phyloP scores from a whole-genome alignment of 805 yeast species.

The Barnettozyma wickerhamii region DNA sequence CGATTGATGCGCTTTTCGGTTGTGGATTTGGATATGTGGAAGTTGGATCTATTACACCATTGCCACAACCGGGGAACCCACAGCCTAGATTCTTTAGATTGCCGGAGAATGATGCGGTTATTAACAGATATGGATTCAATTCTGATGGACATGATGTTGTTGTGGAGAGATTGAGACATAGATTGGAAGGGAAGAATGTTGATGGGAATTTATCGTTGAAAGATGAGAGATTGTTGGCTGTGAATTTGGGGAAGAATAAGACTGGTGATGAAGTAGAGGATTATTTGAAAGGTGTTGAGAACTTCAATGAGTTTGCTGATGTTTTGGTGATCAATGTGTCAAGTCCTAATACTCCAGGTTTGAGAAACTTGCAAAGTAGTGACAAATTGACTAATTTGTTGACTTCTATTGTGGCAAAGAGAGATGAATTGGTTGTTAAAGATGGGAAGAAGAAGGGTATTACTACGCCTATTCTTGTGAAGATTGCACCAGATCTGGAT shows the following conservation, averaged over 20 bases:
- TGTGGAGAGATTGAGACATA: conserved; percentile 56
- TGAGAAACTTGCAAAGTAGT: conserved; percentile 81
- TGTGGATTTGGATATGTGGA: conserved; percentile 88
- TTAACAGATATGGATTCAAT: conserved; percentile 93
- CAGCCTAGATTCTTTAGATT: conserved; percentile 85
- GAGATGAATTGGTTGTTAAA: conserved; percentile 48
- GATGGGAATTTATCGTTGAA: conserved; percentile 45
- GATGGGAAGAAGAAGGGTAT: conserved; percentile 44
- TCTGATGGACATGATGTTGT: conserved; percentile 83
- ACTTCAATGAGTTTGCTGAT: conserved; percentile 82
- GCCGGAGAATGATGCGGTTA: conserved; percentile 81
- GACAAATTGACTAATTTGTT: conserved; percentile 65
- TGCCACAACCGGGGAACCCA: conserved; percentile 95
- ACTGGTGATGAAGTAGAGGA: conserved; percentile 87
- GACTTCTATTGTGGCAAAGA: conserved; percentile 61
- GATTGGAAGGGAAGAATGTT: conserved; percentile 47
- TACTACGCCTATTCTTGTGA: conserved; percentile 86
- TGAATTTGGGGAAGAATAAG: conserved; percentile 91
- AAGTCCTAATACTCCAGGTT: conserved; percentile 94
- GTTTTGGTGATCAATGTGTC: conserved; percentile 88
- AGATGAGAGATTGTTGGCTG: conserved; percentile 63
- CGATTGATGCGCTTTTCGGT: conserved; percentile 72
- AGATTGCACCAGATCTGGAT: conserved; percentile 89
- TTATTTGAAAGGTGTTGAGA: conserved; percentile 77
- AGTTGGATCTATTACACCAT: conserved; percentile 89